Base-by-base conservation (phyloP, 208 protist species). In the Leptomonas pyrrhocoris region DNA sequence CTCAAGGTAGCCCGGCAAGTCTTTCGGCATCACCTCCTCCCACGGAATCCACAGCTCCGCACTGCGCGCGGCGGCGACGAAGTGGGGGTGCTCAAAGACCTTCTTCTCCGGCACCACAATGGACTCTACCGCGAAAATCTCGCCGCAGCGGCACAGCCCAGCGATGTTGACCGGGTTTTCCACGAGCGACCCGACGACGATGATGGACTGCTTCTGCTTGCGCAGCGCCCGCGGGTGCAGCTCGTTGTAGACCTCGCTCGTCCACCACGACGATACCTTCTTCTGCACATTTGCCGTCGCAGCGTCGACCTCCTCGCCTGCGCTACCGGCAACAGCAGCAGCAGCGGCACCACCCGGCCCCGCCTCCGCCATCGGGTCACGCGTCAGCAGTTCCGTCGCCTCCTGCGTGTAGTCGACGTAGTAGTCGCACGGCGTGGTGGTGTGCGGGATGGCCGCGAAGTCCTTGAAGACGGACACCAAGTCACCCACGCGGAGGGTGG, bases 111-210 rank as follows among this genome's bases (percentile, higher is more conserved):
- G 78, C 18, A 97, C 71, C 8, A 95, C 71, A 56, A 97, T 73
- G 43, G 84, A 67, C 83, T 96, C 89, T 21, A 90, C 80, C 2
- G 81, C 73, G 53, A 97, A 97, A 28, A 97, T 93, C 57, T 97
- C 94, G 12, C 83, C 91, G 64, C 90, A 96, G 50, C 94, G 90
- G 60, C 87, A 93, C 16, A 97, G 79, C 6, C 92, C 94, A 6
- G 92, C 94, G 18, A 97, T 83, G 72, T 96, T 96, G 34, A 95
- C 89, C 16, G 92, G 89, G 61, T 96, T 95, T 74, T 96, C 81
- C 16, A 97, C 68, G 8, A 96, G 75, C 6, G 86, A 94, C 59
- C 85, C 81, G 31, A 97, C 81, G 19, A 97, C 81, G 73, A 96
- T 80, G 62, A 97, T 23, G 12, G 84, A 74, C 76, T 96, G 91